Evolutionary conservation across 345 rosid genomes (phyloP).

Genomic region (Eucalyptus brandiana): DNA sequence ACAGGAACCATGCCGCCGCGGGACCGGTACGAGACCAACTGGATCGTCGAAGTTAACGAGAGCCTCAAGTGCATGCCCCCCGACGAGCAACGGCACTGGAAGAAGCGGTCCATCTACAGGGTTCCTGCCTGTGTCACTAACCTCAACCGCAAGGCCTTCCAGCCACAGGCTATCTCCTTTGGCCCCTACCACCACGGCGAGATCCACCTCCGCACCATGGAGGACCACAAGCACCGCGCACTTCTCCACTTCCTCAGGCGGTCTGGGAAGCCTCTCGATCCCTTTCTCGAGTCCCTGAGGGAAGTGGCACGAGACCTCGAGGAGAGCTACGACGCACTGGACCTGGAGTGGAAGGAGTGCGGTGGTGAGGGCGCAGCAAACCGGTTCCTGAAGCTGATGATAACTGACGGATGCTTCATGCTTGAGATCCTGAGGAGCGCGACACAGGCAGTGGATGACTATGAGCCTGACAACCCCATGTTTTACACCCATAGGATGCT

Average conservation of each 20-base stretch:
- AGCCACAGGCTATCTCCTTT: conserved; percentile 22
- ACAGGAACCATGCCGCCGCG: background rate
- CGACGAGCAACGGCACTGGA: conserved; percentile 4
- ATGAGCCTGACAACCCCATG: background rate
- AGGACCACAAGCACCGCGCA: conserved; percentile 28
- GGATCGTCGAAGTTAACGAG: background rate
- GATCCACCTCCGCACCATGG: conserved; percentile 19
- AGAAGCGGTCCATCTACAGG: conserved; percentile 27
- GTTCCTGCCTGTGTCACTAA: conserved; percentile 10
- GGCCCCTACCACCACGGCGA: conserved; percentile 33
- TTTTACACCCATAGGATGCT: conserved; percentile 13
- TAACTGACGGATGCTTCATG: conserved; percentile 42
- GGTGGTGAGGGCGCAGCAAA: background rate
- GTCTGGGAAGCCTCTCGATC: background rate
- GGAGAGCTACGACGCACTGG: conserved; percentile 15
- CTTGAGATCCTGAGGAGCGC: conserved; percentile 18
- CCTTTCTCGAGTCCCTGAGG: background rate
- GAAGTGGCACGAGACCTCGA: conserved; percentile 1
- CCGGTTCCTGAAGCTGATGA: conserved; percentile 23
- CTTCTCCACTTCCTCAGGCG: conserved; percentile 19
- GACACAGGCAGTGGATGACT: conserved; percentile 1
- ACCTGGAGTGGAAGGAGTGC: background rate
- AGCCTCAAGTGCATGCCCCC: too few relatives aligned
- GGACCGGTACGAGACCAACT: background rate
- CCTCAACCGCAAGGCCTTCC: conserved; percentile 20